Evolutionary conservation across 2,329 filamentous ascomycete species (phyloP), one percentile per base, ranked within the genome.

Genomic region (Aspergillus sp.): DNA sequence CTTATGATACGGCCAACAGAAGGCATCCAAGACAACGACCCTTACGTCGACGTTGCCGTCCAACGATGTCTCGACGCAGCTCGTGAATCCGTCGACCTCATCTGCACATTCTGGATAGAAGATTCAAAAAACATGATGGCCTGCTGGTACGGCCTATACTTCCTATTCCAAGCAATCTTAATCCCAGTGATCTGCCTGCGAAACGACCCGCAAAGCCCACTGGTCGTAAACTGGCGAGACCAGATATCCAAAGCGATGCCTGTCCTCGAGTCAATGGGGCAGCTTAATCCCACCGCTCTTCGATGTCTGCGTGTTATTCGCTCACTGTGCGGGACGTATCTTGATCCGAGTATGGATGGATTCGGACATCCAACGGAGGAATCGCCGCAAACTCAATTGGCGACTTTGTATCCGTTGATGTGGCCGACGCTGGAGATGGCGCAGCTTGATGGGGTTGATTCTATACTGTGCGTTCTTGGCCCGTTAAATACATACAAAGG

Each of bases 101-200:
- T 67, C 6, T 59, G 55, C 5, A 22, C 23, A 12, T 66, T 61
- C 49, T 61, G 62, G 59, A 39, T 46, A 23, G 53, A 54, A 2
- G 57, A 56, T n/a, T 50, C 54, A 13, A 50, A 57, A 20, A 63
- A 56, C 7, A 58, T 59, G 47, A 50, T 67, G 49, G 57, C 57
- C 15, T 59, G 54, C 44, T 65, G 62, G 63, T 66, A 67, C 45
- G 59, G 60, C 15, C 47, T 66, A 45, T 66, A 67, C 44, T 66
- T 66, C 41, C 49, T 66, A 27, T 66, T 66, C 47, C 64, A 66
- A 45, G 63, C 63, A 7, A 55, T 61, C 15, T 51, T 67, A 2
- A 63, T 66, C 20, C 63, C 52, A 7, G 50, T 52, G 7, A 49
- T 52, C 10, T 54, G 48, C 30, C 41, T 54, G 4, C 52, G 52